These are phyloP conservation scores for Flaveria linearis DNA, from an alignment of 129 eudicot genomes.

Conservation along the genomic window DNA sequence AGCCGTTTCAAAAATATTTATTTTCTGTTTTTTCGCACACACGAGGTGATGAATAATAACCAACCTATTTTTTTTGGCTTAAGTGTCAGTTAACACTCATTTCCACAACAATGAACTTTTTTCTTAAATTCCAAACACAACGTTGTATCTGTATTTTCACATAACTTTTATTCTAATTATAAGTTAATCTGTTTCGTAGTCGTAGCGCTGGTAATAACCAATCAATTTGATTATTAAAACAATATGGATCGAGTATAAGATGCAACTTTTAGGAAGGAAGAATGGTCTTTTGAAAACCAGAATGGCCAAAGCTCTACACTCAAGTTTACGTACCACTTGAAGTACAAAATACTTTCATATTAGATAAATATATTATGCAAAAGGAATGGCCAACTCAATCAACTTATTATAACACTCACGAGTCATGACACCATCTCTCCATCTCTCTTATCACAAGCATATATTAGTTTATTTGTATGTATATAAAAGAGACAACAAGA, in stretches of 20 bases:
- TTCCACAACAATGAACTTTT: too few species aligned
- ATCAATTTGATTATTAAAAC: too few species aligned
- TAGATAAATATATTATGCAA: neutral
- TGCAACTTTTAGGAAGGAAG: neutral
- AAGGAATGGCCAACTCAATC: neutral
- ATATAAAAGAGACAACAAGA: neutral
- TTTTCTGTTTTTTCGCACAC: too few species aligned
- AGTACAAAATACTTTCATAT: neutral
- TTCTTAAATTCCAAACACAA: too few species aligned
- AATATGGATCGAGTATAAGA: neutral
- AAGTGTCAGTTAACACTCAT: too few species aligned
- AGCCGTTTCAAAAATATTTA: too few species aligned
- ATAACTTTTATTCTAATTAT: too few species aligned
- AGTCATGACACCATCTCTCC: neutral
- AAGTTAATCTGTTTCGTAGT: too few species aligned
- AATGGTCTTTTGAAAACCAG: slow-evolving; percentile 28
- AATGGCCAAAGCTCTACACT: slow-evolving; percentile 22
- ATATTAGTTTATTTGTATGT: neutral
- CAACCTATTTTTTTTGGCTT: too few species aligned
- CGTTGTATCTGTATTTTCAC: too few species aligned
- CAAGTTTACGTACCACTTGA: slow-evolving; percentile 5
- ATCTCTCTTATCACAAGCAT: neutral
- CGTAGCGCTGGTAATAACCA: too few species aligned
- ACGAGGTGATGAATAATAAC: too few species aligned
- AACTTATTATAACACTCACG: slow-evolving; percentile 2